A percentile compares a stretch with the other conserved stretches of the same genome.
These are phyloP conservation scores for Cynara cardunculus DNA, from an alignment of 129 eudicot genomes.

Conservation along the genomic window DNA sequence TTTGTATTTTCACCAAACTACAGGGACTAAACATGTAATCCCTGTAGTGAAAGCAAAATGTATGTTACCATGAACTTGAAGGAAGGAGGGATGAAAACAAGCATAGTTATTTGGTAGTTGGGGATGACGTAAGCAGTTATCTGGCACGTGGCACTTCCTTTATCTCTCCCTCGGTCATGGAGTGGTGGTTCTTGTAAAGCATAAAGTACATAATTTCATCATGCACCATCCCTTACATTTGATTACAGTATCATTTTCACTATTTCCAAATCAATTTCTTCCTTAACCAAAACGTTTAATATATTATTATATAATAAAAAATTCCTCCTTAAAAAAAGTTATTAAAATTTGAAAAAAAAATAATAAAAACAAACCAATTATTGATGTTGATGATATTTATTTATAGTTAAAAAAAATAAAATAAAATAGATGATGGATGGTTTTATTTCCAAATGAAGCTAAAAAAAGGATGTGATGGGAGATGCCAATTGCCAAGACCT, in stretches of 20 bases:
- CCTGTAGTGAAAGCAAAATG: background rate
- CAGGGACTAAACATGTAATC: background rate
- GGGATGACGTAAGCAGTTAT: slow-evolving; percentile 1
- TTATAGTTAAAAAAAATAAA: too few species aligned
- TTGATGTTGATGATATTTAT: background rate
- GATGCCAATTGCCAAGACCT: slow-evolving; percentile 35
- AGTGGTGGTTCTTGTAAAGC: slow-evolving; percentile 23
- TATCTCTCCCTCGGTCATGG: slow-evolving; percentile 45
- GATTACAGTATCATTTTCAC: background rate
- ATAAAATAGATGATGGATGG: background rate
- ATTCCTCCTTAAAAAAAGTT: background rate
- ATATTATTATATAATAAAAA: background rate
- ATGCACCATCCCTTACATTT: slow-evolving; percentile 6
- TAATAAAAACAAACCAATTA: background rate
- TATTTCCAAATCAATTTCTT: background rate
- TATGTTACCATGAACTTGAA: too few species aligned
- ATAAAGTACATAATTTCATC: slow-evolving; percentile 25
- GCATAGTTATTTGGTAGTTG: background rate
- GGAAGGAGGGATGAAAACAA: background rate
- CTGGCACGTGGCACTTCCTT: slow-evolving; percentile 29
- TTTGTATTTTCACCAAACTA: background rate
- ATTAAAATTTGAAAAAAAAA: background rate
- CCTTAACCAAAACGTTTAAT: background rate
- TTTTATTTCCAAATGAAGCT: slow-evolving; percentile 30
- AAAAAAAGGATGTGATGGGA: slow-evolving; percentile 34